Base-by-base conservation (phyloP, 495 filamentous ascomycete genomes). In the Xylaria longipes region DNA sequence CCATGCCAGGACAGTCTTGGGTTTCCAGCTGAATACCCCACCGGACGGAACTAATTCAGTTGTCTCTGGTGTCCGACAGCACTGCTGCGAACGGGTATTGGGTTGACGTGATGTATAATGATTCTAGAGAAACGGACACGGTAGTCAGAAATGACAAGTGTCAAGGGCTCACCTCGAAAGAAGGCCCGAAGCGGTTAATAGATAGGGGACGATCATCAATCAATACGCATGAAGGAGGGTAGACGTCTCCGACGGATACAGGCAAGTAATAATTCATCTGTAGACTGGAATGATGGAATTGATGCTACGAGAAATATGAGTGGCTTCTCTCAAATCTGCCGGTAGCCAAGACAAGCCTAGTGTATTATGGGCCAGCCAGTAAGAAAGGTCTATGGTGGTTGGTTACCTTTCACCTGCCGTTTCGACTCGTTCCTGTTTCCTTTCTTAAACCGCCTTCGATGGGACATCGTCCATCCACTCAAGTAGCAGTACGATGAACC, bases 271-370 rank as follows among this genome's bases (percentile, higher is more conserved):
- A 37, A 8, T 25, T 27, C 12, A 46, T n/a, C 35, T 29, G 57
- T 15, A 29, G 60, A 63, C 37, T 60, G 37, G 22, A 63, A 14
- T 17, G n/a, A 37, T 25, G n/a, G 11, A 27, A 48, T 33, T 68
- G 66, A 43, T 69, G 39, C 65, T 22, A 31, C 11, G 5, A 31
- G 56, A 69, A 5, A 37, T 58, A 22, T 57, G 48, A 69, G 39
- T 69, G 66, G 66, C 31, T 15, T 46, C 35, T 60, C 39, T 61
- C 22, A 22, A 61, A 58, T 57, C 50, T 69, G 54, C 66, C 66
- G 52, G 39, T 41, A 60, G 65, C 66, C 39, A 69, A 69, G 66
- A 60, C 46, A 25, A 37, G 48, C 54, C 48, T 27, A 54, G 48
- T 69, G 22, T 29, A 12, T 45, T 57, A 43, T 41, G 48, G n/a